Percentiles rank a stretch among this genome's conserved stretches.
phyloP scores from a whole-genome alignment of 164 flowering plant genomes.

The Platanus orientalis region DNA sequence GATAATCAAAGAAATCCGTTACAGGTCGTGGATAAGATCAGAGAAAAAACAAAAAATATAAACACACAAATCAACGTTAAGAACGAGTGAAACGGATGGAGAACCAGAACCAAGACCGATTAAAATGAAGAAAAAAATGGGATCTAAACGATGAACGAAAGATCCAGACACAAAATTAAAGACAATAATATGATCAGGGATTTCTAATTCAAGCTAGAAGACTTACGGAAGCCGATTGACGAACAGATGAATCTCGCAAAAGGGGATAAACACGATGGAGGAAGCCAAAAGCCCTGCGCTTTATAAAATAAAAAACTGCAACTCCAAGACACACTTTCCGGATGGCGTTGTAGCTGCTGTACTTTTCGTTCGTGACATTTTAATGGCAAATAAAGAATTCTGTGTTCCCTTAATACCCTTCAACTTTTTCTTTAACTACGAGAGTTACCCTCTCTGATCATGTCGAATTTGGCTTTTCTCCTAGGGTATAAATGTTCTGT shows the following conservation, averaged over 20 bases:
- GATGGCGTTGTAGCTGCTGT: constrained; percentile 15
- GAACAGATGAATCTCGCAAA: constrained; percentile 4
- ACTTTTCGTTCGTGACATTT: constrained; percentile 4
- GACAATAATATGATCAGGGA: not conserved
- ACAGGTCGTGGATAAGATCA: not conserved
- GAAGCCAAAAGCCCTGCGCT: constrained; percentile 3
- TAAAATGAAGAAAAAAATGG: no score
- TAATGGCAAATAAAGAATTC: no score
- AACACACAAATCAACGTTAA: not conserved
- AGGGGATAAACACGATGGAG: constrained; percentile 6
- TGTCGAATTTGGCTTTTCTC: no score
- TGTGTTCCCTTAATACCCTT: constrained; percentile 10
- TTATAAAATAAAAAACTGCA: constrained; percentile 14
- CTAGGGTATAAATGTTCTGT: no score
- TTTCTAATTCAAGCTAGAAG: not conserved
- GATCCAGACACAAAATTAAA: not conserved
- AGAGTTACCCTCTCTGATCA: constrained; percentile 1
- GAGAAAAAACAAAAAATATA: not conserved
- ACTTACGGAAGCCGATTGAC: constrained; percentile 9
- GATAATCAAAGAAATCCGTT: not conserved
- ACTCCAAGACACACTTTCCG: constrained; percentile 14
- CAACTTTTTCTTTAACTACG: not conserved
- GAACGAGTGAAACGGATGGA: not conserved
- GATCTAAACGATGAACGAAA: not conserved
- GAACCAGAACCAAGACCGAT: not conserved